Conservation (phyloP, 164 flowering plant genomes). For the Liquidambar formosana region DNA sequence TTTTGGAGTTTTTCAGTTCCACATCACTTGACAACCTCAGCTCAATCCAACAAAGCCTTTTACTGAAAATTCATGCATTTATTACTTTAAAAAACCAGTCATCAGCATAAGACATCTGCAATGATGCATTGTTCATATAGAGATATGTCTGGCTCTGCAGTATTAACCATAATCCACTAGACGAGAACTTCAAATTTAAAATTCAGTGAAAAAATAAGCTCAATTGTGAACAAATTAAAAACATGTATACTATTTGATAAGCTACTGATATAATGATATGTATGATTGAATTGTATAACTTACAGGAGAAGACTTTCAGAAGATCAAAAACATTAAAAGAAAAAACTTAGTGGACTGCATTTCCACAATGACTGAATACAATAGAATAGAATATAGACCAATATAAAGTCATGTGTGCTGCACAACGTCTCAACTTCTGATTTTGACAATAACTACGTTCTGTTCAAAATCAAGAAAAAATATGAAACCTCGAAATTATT, state of each 20-base stretch:
- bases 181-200: neutral
- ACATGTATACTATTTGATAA: neutral
- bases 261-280: neutral
- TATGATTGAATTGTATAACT: neutral
- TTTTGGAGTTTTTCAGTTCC: neutral
- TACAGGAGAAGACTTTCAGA: neutral
- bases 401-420: neutral
- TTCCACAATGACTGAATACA: neutral
- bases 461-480: neutral
- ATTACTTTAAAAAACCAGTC: neutral
- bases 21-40: neutral
- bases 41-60: neutral
- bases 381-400: neutral
- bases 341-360: neutral
- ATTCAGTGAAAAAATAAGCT: neutral
- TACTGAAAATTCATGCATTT: neutral
- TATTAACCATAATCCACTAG: neutral
- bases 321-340: neutral
- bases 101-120: neutral
- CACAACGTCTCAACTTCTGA: neutral
- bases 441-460: neutral
- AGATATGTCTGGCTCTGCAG: neutral
- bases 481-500: neutral
- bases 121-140: neutral
- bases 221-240: neutral